Evolutionary conservation across 2,329 filamentous ascomycete genomes (phyloP).

Genomic region (Elsinoe ampelina): DNA sequence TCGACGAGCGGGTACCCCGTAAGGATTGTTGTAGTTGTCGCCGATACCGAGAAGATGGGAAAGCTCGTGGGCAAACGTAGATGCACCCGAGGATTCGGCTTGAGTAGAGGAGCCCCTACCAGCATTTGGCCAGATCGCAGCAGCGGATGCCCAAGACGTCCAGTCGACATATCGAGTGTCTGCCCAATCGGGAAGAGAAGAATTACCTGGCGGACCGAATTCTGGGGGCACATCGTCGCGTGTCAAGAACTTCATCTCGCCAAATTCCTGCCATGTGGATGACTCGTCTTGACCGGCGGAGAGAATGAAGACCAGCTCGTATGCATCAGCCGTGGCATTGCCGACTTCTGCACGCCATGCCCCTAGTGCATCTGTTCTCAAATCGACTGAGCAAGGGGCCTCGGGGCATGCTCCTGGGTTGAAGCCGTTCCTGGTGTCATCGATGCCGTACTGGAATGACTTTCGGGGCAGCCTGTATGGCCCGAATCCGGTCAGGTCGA

Average conservation of each 20-base stretch:
- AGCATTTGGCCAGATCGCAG: constrained; percentile 46
- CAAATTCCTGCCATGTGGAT: constrained; percentile 49
- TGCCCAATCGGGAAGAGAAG: constrained; percentile 37
- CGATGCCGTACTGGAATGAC: constrained; percentile 44
- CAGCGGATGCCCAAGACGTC: constrained; percentile 45
- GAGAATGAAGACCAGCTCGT: constrained; percentile 46
- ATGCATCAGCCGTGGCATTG: constrained; percentile 39
- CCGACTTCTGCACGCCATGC: constrained; percentile 46
- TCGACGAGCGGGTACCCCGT: constrained; percentile 36
- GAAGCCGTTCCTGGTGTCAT: constrained; percentile 34
- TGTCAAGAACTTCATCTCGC: constrained; percentile 43
- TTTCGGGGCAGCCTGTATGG: constrained; percentile 41
- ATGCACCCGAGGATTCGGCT: constrained; percentile 45
- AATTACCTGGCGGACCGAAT: constrained; percentile 41
- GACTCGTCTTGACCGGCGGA: constrained; percentile 48
- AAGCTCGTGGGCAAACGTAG: constrained; percentile 46
- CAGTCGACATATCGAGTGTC: constrained; percentile 45
- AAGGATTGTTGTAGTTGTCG: constrained; percentile 50
- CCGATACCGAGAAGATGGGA: constrained; percentile 44
- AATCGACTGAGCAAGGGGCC: constrained; percentile 37
- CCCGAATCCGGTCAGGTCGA: constrained; percentile 45
- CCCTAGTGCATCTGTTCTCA: constrained; percentile 41
- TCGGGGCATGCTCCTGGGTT: constrained; percentile 42
- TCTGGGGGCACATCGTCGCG: constrained; percentile 40
- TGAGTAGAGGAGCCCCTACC: constrained; percentile 45